phyloP scores from a whole-genome alignment of 257 asterid genomes.

The Hygrophila difformis region DNA sequence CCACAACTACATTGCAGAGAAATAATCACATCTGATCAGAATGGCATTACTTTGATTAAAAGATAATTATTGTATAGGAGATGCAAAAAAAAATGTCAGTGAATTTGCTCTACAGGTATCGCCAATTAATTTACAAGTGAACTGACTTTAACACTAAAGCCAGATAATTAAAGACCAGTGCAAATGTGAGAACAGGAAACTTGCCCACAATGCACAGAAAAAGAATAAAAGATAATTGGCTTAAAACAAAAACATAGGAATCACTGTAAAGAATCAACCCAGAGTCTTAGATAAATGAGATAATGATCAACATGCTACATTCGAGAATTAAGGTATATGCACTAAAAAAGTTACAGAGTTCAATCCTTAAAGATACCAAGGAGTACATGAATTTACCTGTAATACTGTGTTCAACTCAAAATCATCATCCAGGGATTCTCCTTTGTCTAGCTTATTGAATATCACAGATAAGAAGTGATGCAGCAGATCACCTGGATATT shows the following conservation, averaged over 20 bases:
- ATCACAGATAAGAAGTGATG: constrained; percentile 85
- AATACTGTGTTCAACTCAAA: constrained; percentile 87
- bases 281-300: constrained; percentile 4
- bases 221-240: no score
- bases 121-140: no score
- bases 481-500: constrained; percentile 76
- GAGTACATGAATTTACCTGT: constrained; percentile 48
- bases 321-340: constrained; percentile 6
- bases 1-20: no score
- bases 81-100: constrained; percentile 6
- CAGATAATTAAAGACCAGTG: no score
- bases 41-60: not conserved
- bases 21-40: constrained; percentile 5
- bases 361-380: constrained; percentile 10
- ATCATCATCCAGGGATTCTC: constrained; percentile 82
- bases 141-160: no score
- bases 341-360: not conserved
- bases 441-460: constrained; percentile 85
- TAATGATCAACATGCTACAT: constrained; percentile 11
- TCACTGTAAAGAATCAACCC: constrained; percentile 13
- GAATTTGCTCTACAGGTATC: no score
- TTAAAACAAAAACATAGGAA: no score
- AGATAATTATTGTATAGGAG: not conserved
- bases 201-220: no score
- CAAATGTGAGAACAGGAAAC: no score